Conservation (phyloP, 2,329 filamentous ascomycete genomes). For the Lecanicillium sp. region DNA sequence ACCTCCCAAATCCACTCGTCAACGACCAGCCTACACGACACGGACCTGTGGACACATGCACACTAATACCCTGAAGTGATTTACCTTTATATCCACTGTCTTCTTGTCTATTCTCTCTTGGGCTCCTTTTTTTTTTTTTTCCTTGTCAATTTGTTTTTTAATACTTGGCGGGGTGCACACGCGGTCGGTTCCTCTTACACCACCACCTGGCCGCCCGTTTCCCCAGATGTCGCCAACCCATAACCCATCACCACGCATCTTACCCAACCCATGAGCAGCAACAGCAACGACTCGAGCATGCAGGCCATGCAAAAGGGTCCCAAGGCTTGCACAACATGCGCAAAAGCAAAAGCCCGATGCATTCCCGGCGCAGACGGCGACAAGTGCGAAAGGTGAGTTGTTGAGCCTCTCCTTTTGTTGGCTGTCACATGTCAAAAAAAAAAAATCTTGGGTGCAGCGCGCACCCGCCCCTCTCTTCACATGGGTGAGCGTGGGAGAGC, state of each 20-base stretch:
- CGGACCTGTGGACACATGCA: too few species aligned
- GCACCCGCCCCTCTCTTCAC: background rate
- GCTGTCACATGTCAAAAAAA: conserved; percentile 10
- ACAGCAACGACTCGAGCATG: conserved; percentile 14
- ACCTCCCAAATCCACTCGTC: too few species aligned
- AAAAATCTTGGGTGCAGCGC: too few species aligned
- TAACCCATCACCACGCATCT: conserved; percentile 9
- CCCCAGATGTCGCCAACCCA: conserved; percentile 2
- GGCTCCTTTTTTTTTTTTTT: too few species aligned
- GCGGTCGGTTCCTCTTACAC: background rate
- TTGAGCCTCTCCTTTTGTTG: conserved; percentile 8
- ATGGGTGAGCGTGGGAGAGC: background rate
- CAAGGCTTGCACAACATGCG: conserved; percentile 44
- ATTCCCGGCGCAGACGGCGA: conserved; percentile 35
- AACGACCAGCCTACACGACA: too few species aligned
- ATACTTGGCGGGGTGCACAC: too few species aligned
- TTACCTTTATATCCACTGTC: too few species aligned
- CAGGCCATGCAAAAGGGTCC: conserved; percentile 36
- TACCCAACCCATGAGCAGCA: conserved; percentile 7
- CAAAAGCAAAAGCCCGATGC: conserved; percentile 47
- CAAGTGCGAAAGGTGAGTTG: conserved; percentile 42
- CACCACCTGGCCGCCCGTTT: background rate
- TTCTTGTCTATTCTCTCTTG: too few species aligned
- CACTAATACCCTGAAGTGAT: too few species aligned
- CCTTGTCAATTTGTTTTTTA: too few species aligned